A percentile compares a stretch with the other conserved stretches of the same genome.
These are phyloP conservation scores for Syzygium aqueum DNA, from an alignment of 345 rosid genomes.

Conservation along the genomic window DNA sequence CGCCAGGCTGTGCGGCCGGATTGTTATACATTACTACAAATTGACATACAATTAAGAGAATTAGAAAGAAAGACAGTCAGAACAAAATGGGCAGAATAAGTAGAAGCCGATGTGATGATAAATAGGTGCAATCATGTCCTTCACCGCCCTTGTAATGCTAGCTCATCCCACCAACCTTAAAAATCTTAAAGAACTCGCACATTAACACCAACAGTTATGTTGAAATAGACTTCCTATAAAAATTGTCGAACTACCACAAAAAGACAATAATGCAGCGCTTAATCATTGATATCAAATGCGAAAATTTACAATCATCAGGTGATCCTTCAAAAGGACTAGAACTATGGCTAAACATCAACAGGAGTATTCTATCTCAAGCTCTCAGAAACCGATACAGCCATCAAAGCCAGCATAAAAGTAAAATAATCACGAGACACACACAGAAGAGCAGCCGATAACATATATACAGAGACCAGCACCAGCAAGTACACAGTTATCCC, in stretches of 20 bases:
- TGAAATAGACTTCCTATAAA: neutral
- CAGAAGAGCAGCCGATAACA: neutral
- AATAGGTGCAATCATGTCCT: neutral
- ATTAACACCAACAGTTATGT: neutral
- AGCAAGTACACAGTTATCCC: neutral
- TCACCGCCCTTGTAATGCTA: neutral
- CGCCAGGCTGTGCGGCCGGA: conserved; percentile 49
- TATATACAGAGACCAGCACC: neutral
- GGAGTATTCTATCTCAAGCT: neutral
- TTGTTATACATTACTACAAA: conserved; percentile 68
- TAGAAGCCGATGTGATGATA: neutral
- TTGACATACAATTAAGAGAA: neutral
- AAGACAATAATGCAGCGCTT: neutral
- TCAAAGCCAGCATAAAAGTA: neutral
- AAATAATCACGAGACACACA: neutral
- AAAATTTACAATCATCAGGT: neutral
- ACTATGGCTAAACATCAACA: neutral
- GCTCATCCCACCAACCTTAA: neutral
- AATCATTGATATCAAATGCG: neutral
- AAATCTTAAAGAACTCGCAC: neutral
- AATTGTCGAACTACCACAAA: neutral
- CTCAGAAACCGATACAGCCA: neutral
- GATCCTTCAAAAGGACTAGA: neutral
- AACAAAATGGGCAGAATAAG: neutral
- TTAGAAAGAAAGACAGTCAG: neutral